A percentile compares a stretch with the other conserved stretches of the same genome.
Conservation (phyloP, 768 basidiomycete genomes). For the Lentinula guzmanii region DNA sequence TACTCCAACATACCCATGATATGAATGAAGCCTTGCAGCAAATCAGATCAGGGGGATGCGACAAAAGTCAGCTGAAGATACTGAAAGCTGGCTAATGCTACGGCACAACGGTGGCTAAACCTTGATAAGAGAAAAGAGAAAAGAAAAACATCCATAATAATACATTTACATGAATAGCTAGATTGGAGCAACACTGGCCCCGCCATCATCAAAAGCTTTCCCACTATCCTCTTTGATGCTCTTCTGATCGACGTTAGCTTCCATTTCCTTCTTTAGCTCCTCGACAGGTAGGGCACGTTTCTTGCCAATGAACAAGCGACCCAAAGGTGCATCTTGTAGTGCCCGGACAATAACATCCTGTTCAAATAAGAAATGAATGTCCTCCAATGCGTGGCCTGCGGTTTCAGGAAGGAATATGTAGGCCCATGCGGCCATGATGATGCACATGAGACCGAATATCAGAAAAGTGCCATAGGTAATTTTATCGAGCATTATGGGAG, state of each 20-base stretch:
- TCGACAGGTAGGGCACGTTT: constrained; percentile 18
- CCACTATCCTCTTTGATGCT: background rate
- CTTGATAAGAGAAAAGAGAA: too few relatives aligned
- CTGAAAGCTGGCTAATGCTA: too few relatives aligned
- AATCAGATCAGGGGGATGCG: too few relatives aligned
- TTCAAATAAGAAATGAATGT: constrained; percentile 39
- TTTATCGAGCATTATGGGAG: constrained; percentile 11
- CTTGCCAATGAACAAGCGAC: constrained; percentile 14
- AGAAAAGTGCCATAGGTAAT: constrained; percentile 35
- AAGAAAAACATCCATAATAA: too few relatives aligned
- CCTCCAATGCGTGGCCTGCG: constrained; percentile 38
- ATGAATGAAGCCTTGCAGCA: too few relatives aligned
- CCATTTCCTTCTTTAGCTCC: constrained; percentile 10
- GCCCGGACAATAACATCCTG: constrained; percentile 27
- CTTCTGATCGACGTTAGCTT: background rate
- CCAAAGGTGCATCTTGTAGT: constrained; percentile 35
- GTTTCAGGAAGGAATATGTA: constrained; percentile 43
- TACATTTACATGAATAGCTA: background rate
- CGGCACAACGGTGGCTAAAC: too few relatives aligned
- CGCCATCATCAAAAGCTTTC: background rate
- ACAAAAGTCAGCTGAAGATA: too few relatives aligned
- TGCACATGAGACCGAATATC: constrained; percentile 34
- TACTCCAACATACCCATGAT: too few relatives aligned
- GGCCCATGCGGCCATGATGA: constrained; percentile 36
- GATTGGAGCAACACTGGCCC: background rate